Conservation (phyloP, 495 filamentous ascomycete species). For the Hypoxylon subgilvum region DNA sequence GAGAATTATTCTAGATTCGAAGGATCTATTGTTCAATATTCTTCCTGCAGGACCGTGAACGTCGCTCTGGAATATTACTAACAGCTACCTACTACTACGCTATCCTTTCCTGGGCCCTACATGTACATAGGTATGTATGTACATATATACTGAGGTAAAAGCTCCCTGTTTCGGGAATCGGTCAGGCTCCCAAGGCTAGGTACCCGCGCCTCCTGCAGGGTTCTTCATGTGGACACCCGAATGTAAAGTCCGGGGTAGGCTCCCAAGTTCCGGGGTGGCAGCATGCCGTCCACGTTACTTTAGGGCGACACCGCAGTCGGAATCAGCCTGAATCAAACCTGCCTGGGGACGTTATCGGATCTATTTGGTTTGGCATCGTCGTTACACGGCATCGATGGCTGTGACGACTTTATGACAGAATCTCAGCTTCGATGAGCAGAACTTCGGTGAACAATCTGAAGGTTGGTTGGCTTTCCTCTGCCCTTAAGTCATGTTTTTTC, state of each 20-base stretch:
- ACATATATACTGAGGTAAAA: too few species aligned
- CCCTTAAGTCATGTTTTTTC: neutral
- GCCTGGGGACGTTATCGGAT: constrained; percentile 3
- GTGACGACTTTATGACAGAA: constrained; percentile 21
- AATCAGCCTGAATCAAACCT: constrained; percentile 29
- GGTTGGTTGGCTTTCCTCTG: constrained; percentile 3
- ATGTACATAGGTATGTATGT: too few species aligned
- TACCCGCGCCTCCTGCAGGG: constrained; percentile 11
- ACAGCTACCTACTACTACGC: constrained; percentile 4
- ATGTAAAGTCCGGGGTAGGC: constrained; percentile 33
- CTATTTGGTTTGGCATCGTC: constrained; percentile 12
- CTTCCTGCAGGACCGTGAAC: constrained; percentile 6
- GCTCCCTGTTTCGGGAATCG: constrained; percentile 17
- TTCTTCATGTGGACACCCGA: constrained; percentile 17
- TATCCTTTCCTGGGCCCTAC: neutral
- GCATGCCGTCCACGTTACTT: constrained; percentile 23
- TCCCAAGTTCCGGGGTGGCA: constrained; percentile 35
- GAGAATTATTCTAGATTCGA: constrained; percentile 27
- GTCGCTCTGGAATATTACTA: constrained; percentile 11
- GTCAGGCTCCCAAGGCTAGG: constrained; percentile 8
- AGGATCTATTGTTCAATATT: constrained; percentile 8
- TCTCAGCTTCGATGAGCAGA: constrained; percentile 6
- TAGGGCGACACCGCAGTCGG: constrained; percentile 12
- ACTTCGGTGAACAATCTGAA: neutral
- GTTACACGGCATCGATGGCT: constrained; percentile 31